Conservation (phyloP, 1,284 basidiomycete genomes). For the Fereydounia khargensis region DNA sequence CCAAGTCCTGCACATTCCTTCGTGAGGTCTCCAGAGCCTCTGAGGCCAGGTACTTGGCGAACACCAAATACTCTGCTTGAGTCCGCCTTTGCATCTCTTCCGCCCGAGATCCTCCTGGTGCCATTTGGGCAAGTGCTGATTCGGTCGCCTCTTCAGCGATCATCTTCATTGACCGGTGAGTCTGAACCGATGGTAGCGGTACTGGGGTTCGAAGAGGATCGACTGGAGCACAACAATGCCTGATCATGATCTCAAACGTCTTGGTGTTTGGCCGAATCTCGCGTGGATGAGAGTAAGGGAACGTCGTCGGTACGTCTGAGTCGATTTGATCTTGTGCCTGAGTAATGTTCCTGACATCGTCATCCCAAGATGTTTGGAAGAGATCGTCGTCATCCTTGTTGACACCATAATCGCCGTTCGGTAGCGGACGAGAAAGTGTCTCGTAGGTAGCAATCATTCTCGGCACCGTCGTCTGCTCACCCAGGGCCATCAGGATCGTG, state of each 20-base stretch:
- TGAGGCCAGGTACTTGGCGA: slow-evolving; percentile 19
- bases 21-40: slow-evolving; percentile 27
- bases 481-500: slow-evolving; percentile 52
- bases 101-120: slow-evolving; percentile 21
- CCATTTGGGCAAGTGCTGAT: slow-evolving; percentile 20
- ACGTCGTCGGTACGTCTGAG: slow-evolving; percentile 5
- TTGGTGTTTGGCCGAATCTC: slow-evolving; percentile 42
- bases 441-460: slow-evolving; percentile 54
- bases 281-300: slow-evolving; percentile 10
- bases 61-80: slow-evolving; percentile 15
- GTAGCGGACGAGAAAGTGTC: slow-evolving; percentile 39
- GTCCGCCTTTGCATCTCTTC: slow-evolving; percentile 19
- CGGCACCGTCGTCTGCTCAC: slow-evolving; percentile 47
- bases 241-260: slow-evolving; percentile 37
- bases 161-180: not conserved
- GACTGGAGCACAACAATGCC: slow-evolving; percentile 36
- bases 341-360: slow-evolving; percentile 27
- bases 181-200: too few species aligned
- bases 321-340: slow-evolving; percentile 4
- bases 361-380: slow-evolving; percentile 24
- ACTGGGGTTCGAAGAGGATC: slow-evolving; percentile 40
- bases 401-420: not conserved
- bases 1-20: slow-evolving; percentile 9
- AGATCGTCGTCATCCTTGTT: slow-evolving; percentile 9
- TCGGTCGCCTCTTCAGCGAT: slow-evolving; percentile 27